phyloP scores from a whole-genome alignment of 371 early-diverging fungal genomes.

The Rhizomucor miehei region DNA sequence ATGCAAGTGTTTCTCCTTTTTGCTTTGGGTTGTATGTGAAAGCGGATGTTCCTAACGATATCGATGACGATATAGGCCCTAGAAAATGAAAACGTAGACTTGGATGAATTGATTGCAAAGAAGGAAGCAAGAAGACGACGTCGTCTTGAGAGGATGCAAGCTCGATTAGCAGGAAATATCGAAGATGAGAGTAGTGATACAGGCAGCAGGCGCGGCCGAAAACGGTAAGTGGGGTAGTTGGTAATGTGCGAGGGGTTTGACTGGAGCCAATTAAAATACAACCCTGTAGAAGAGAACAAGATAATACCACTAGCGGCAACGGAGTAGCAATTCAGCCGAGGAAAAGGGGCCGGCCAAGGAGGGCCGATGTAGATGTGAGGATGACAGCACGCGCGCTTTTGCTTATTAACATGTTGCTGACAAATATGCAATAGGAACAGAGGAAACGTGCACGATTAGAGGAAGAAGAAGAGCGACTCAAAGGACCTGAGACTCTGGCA shows the following conservation, averaged over 20 bases:
- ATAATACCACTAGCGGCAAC: too few relatives aligned
- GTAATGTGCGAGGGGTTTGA: too few relatives aligned
- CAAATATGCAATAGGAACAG: slow-evolving; percentile 1
- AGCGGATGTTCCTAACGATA: too few relatives aligned
- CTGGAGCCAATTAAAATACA: too few relatives aligned
- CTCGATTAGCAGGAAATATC: neutral
- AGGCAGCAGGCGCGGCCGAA: too few relatives aligned
- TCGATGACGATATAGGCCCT: slow-evolving; percentile 11
- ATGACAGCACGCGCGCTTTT: neutral
- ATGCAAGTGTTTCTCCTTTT: slow-evolving; percentile 37
- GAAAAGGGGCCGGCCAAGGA: slow-evolving; percentile 17
- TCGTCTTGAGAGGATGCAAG: slow-evolving; percentile 1
- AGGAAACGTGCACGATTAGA: slow-evolving; percentile 14
- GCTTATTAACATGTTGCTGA: neutral
- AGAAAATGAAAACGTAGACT: slow-evolving; percentile 19
- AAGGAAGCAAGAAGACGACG: slow-evolving; percentile 15
- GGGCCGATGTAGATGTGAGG: slow-evolving; percentile 7
- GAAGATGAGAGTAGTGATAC: too few relatives aligned
- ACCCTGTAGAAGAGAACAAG: slow-evolving; percentile 4
- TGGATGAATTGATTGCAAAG: slow-evolving; percentile 16
- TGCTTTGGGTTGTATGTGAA: too few relatives aligned
- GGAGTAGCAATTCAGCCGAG: slow-evolving; percentile 1
- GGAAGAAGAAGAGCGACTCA: slow-evolving; percentile 19
- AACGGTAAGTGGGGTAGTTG: too few relatives aligned
- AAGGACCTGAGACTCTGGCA: slow-evolving; percentile 12